Percentiles rank a stretch among this genome's conserved stretches.
These are phyloP conservation scores for Oryza australiensis DNA, from an alignment of 176 grass and related monocot genomes.

Conservation along the genomic window DNA sequence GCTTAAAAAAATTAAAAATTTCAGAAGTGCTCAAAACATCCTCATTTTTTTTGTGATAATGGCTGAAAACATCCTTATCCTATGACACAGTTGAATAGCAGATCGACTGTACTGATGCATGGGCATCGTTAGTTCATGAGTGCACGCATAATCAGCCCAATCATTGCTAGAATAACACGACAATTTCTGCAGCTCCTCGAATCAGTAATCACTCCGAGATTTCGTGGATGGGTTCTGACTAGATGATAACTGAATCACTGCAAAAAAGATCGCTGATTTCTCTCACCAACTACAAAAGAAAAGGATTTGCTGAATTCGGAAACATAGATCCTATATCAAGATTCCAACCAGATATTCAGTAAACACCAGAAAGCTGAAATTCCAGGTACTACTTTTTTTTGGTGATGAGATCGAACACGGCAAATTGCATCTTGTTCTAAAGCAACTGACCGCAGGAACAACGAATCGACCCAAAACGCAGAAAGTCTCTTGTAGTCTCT, in stretches of 20 bases:
- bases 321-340: background rate
- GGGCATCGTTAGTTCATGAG: background rate
- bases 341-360: background rate
- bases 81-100: background rate
- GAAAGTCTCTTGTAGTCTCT: background rate
- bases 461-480: background rate
- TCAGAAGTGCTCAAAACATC: background rate
- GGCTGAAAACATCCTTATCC: background rate
- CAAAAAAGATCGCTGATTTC: background rate
- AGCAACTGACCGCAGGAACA: background rate
- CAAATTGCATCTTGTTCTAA: background rate
- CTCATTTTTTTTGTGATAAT: background rate
- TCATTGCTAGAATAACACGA: background rate
- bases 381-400: background rate
- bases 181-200: conserved; percentile 3
- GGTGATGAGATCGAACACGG: background rate
- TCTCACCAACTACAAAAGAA: background rate
- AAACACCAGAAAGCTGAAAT: background rate
- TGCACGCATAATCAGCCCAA: background rate
- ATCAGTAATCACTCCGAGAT: background rate
- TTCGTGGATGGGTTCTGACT: background rate
- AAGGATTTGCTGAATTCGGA: background rate
- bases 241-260: background rate
- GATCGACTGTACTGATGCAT: background rate
- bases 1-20: background rate